phyloP scores from a whole-genome alignment of 75 land plant genomes.

The Pinus tabuliformis region DNA sequence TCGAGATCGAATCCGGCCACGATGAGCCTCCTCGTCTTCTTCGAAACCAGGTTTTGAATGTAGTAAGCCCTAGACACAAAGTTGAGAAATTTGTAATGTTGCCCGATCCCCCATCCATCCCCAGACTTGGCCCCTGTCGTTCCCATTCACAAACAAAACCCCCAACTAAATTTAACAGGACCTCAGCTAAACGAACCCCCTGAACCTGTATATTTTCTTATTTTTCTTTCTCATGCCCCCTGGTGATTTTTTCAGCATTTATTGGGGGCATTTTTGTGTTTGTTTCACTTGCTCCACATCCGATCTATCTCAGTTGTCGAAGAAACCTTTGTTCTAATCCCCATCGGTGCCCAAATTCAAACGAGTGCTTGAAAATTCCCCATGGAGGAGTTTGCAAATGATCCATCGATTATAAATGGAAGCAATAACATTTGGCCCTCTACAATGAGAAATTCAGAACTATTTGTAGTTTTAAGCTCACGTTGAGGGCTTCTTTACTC shows the following conservation, averaged over 20 bases:
- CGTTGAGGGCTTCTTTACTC: neutral
- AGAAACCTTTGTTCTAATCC: neutral
- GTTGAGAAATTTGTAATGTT: slow-evolving; percentile 17
- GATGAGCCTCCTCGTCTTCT: slow-evolving; percentile 55
- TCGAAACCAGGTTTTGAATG: slow-evolving; percentile 63
- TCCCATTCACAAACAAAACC: neutral
- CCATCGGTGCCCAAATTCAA: neutral
- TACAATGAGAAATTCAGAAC: neutral
- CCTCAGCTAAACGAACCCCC: neutral
- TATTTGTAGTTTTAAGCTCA: neutral
- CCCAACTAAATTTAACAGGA: neutral
- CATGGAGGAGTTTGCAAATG: neutral
- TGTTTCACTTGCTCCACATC: slow-evolving; percentile 6
- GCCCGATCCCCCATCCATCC: neutral
- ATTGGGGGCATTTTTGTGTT: neutral
- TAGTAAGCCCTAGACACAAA: slow-evolving; percentile 23
- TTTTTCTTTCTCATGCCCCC: neutral
- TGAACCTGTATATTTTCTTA: neutral
- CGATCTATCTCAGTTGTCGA: slow-evolving; percentile 7
- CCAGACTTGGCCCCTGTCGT: slow-evolving; percentile 33
- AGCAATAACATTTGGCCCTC: neutral
- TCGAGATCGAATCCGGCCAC: slow-evolving; percentile 65
- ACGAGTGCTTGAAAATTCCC: neutral
- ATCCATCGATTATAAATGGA: neutral
- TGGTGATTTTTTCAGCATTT: too few species aligned